Conservation (phyloP, 2,329 filamentous ascomycete genomes). For the Alternaria sp. region DNA sequence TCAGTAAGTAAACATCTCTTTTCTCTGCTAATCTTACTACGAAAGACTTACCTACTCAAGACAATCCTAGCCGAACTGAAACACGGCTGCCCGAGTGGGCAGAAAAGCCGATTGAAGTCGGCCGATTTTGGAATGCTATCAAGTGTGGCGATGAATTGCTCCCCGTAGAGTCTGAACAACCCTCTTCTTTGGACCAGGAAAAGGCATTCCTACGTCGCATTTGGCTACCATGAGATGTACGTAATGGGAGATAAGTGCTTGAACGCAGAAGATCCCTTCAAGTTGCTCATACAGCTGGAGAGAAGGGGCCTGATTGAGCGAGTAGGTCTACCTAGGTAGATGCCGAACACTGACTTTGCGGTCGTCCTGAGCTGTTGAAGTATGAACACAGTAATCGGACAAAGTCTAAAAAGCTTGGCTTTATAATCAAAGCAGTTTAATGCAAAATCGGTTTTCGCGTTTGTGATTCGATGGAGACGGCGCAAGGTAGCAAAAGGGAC, state of each 20-base stretch:
- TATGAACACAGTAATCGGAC: accelerated
- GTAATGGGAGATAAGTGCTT: conserved; percentile 36
- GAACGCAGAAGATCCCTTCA: conserved; percentile 35
- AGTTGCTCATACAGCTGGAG: conserved; percentile 31
- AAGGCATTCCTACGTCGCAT: too few relatives aligned
- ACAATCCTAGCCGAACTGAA: too few relatives aligned
- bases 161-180: too few relatives aligned
- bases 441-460: background rate
- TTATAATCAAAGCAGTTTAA: background rate
- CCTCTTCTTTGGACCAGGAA: too few relatives aligned
- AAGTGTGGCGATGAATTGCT: too few relatives aligned
- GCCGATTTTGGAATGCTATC: too few relatives aligned
- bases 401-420: accelerated
- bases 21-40: too few relatives aligned
- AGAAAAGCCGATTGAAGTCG: too few relatives aligned
- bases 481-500: background rate
- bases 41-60: too few relatives aligned
- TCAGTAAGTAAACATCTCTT: too few relatives aligned
- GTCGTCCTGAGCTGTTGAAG: background rate
- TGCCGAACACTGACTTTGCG: conserved; percentile 26
- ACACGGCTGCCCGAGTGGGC: too few relatives aligned
- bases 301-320: conserved; percentile 36
- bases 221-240: too few relatives aligned
- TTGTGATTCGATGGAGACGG: background rate
- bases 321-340: conserved; percentile 30